Base-by-base conservation (phyloP, 306 rosid genomes). In the Trichosanthes truncata region DNA sequence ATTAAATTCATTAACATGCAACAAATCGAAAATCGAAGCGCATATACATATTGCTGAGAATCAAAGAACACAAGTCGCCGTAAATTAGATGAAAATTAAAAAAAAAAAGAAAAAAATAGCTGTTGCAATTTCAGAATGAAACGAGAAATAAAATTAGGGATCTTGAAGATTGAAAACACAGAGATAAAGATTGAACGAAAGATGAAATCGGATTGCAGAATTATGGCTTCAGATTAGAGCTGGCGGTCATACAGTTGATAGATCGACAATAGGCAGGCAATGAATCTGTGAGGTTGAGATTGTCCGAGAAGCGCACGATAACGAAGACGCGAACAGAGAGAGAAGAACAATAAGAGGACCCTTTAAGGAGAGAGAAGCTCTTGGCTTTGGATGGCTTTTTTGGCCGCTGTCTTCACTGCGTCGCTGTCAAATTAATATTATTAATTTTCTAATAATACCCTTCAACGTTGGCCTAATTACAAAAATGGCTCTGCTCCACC, bases 201-300 rank as follows among this genome's bases (percentile, higher is more conserved):
- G 14, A 59, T 6, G 4, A 78, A 41, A 85, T 86, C 79, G 52
- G 78, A 52, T 10, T 17, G 49, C 72, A 26, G 45, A 74, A 80
- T 55, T 75, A 77, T 78, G 85, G 68, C 29, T 74, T 75, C 10
- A 46, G 84, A 93, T 85, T 78, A 69, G 66, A 84, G 77, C 63
- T 84, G 25, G 51, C 79, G 41, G 75, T 83, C 98, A 86, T 81
- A 94, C 98, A 92, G 96, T 80, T 78, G 76, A 66, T 74, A 67
- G 97, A 92, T 89, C 93, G 88, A 80, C 52, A 86, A 78, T 51
- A 48, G 46, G n/a, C 61, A 86, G 85, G 78, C 52, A 81, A 80
- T 62, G 85, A 89, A 88, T 84, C 89, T 88, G 84, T 78, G 74
- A 82, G 90, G 93, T 85, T 72, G 92, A 87, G 94, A 87, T 85